Evolutionary conservation across 345 rosid genomes (phyloP).

Genomic region (Syzygium jambos): DNA sequence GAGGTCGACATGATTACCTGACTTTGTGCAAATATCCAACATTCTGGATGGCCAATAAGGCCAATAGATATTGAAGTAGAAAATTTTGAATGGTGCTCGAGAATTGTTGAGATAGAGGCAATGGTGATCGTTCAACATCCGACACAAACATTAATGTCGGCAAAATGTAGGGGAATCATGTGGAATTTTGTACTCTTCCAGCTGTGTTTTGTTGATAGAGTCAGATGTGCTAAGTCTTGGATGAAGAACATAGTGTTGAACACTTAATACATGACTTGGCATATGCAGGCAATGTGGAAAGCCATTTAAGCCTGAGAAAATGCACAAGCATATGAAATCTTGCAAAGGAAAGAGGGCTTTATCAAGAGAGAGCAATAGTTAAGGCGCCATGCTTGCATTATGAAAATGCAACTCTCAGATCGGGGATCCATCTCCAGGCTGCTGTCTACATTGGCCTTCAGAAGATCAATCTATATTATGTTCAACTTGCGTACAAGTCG

Average conservation of each 20-base stretch:
- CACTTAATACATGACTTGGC: not conserved
- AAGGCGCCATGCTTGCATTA: not conserved
- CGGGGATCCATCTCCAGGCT: not conserved
- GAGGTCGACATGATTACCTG: not conserved
- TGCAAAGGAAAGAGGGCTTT: slow-evolving; percentile 45
- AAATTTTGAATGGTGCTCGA: not conserved
- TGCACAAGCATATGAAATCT: slow-evolving; percentile 66
- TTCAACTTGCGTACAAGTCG: not conserved
- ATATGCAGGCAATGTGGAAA: slow-evolving; percentile 68
- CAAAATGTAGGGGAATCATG: not conserved
- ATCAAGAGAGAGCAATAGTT: not conserved
- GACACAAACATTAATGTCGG: not conserved
- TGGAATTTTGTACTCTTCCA: not conserved
- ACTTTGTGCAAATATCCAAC: not conserved
- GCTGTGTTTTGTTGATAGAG: not conserved
- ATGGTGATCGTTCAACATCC: not conserved
- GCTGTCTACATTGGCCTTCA: not conserved
- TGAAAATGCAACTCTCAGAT: not conserved
- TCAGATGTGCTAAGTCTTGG: not conserved
- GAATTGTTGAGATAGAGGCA: not conserved
- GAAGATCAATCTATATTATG: not conserved
- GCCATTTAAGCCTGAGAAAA: slow-evolving; percentile 61
- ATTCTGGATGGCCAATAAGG: not conserved
- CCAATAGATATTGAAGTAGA: not conserved
- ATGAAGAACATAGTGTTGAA: not conserved